Conservation (phyloP, 2,329 filamentous ascomycete species). For the Fulvia fulva region DNA sequence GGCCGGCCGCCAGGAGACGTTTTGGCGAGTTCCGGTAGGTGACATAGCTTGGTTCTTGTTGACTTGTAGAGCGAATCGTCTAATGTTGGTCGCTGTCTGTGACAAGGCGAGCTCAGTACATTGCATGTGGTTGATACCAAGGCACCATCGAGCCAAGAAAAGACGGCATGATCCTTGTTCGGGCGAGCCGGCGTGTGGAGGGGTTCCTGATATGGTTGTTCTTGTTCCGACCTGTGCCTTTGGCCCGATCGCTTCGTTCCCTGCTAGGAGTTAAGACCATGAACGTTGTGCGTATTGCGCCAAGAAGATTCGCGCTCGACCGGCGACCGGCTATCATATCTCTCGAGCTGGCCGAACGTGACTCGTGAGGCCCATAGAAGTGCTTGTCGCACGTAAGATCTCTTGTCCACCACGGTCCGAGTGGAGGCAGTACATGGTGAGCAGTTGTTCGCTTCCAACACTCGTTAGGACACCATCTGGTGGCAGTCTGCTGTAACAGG, state of each 20-base stretch:
- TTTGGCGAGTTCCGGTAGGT: neutral
- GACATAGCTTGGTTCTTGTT: neutral
- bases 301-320: too few species aligned
- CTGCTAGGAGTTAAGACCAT: neutral
- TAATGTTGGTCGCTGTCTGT: neutral
- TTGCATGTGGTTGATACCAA: neutral
- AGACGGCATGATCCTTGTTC: neutral
- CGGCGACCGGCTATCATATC: too few species aligned
- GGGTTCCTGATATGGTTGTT: neutral
- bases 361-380: too few species aligned
- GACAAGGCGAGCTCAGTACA: neutral
- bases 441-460: too few species aligned
- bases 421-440: too few species aligned
- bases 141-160: neutral
- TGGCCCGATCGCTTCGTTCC: neutral
- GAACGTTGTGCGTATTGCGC: neutral
- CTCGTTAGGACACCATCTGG: too few species aligned
- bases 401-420: too few species aligned
- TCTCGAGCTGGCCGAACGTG: too few species aligned
- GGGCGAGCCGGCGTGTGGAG: neutral
- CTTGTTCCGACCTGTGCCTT: neutral
- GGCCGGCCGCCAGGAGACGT: neutral
- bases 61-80: neutral
- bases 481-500: too few species aligned
- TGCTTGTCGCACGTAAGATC: too few species aligned